Percentiles rank a stretch among this genome's conserved stretches.
Evolutionary conservation across 345 rosid genomes (phyloP).

Genomic region (Hirschfeldia incana): DNA sequence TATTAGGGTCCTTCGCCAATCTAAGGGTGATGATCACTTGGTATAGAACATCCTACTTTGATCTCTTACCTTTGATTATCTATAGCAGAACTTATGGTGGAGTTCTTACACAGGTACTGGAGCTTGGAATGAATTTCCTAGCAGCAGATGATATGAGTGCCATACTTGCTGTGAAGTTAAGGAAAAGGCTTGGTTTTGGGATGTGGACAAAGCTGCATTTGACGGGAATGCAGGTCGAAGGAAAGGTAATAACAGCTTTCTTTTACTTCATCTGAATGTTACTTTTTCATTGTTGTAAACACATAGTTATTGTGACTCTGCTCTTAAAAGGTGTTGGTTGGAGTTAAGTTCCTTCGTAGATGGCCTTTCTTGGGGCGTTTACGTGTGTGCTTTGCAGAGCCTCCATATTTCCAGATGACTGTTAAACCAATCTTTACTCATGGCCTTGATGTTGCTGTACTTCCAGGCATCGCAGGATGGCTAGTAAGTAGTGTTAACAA

Average conservation of each 20-base stretch:
- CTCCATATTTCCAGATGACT: slow-evolving; percentile 95
- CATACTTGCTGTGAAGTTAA: slow-evolving; percentile 79
- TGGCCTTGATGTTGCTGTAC: slow-evolving; percentile 85
- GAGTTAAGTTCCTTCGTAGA: slow-evolving; percentile 75
- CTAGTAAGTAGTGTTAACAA: slow-evolving; percentile 64
- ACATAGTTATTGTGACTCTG: neutral
- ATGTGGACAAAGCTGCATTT: slow-evolving; percentile 94
- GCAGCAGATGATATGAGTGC: slow-evolving; percentile 98
- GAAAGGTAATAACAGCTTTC: slow-evolving; percentile 60
- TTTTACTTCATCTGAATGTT: slow-evolving; percentile 10
- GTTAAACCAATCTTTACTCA: slow-evolving; percentile 82
- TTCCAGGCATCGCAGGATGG: slow-evolving; percentile 99
- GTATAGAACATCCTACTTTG: slow-evolving; percentile 38
- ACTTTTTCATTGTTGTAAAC: neutral
- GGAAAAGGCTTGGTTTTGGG: slow-evolving; percentile 92
- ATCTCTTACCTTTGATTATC: neutral
- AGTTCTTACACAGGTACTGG: slow-evolving; percentile 63
- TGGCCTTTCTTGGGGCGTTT: slow-evolving; percentile 96
- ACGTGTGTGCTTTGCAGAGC: slow-evolving; percentile 92
- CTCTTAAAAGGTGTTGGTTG: slow-evolving; percentile 66
- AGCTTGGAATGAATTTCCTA: slow-evolving; percentile 86
- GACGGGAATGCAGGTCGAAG: slow-evolving; percentile 96
- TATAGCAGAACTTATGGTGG: slow-evolving; percentile 15
- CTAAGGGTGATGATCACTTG: slow-evolving; percentile 86
- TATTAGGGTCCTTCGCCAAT: slow-evolving; percentile 69